Evolutionary conservation across 352 stramenopile genomes (phyloP), one percentile per base, ranked within the genome.

Genomic region (Pythium sukuiense): DNA sequence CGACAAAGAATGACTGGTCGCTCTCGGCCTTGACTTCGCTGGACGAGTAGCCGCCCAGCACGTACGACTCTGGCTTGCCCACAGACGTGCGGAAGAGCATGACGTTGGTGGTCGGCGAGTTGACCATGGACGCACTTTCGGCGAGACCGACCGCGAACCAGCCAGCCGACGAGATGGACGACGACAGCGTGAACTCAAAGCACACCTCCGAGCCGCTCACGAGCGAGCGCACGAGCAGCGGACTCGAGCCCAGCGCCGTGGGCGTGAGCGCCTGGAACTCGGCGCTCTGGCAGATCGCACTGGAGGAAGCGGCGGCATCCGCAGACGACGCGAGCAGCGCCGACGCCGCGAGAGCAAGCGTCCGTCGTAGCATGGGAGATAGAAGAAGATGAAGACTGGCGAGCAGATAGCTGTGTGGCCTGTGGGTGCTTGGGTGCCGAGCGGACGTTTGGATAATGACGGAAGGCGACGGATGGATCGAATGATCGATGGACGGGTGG

Each of bases 81-180:
- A 78, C 67, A 1, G 60, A 50, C 63, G 76, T 74, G 58, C 81
- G 78, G 68, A 89, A 90, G 56, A 92, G 73, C 79, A 95, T 87
- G 46, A 88, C 85, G 65, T 90, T 95, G 39, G 75, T 72, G 14
- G 50, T 62, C 5, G 87, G 87, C 43, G 70, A 81, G 73, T 81
- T 92, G 59, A 92, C 84, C 83, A 93, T 95, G 16, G 66, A 56
- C 14, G 71, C 64, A 14, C 32, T 65, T 2, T 62, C 67, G 1
- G 85, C 73, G 49, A 86, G 67, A 1, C 84, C 83, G 37, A 93
- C 83, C 32, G 70, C 81, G 59, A 92, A 84, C 84, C 83, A 95
- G 27, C 63, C 67, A 6, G 76, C 54, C n/a, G 64, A 76, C 12
- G 76, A 63, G 7, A 80, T 69, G 1, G 72, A 70, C 16, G 79